These are phyloP conservation scores for Clavispora fructus DNA, from an alignment of 805 yeast species.

Conservation along the genomic window DNA sequence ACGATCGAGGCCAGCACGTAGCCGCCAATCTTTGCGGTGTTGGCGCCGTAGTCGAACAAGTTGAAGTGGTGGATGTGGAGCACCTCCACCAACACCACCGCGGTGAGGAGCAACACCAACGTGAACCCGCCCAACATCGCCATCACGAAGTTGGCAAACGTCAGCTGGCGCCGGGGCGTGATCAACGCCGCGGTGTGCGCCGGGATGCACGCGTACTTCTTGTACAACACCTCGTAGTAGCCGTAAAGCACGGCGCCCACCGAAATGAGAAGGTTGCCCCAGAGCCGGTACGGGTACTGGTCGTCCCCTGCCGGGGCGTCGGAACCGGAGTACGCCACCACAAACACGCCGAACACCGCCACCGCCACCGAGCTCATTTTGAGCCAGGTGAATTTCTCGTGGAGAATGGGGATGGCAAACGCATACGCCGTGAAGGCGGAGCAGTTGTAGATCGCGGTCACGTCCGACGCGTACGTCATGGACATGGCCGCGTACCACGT, in stretches of 20 bases:
- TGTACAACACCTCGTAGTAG: slow-evolving; percentile 78
- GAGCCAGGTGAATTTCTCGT: slow-evolving; percentile 57
- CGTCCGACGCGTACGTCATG: slow-evolving; percentile 75
- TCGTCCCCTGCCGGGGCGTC: slow-evolving; percentile 14
- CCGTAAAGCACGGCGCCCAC: slow-evolving; percentile 77
- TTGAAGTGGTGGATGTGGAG: slow-evolving; percentile 54
- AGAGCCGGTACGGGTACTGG: slow-evolving; percentile 51
- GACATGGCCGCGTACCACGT: slow-evolving; percentile 86
- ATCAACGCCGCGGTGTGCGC: slow-evolving; percentile 38
- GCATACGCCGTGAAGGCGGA: slow-evolving; percentile 85
- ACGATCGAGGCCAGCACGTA: slow-evolving; percentile 49
- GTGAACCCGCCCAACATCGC: slow-evolving; percentile 61
- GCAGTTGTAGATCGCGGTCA: slow-evolving; percentile 87
- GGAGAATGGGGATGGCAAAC: slow-evolving; percentile 70
- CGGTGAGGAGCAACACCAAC: slow-evolving; percentile 41
- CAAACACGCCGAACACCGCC: slow-evolving; percentile 70
- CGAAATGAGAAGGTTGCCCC: slow-evolving; percentile 68
- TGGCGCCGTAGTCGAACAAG: slow-evolving; percentile 42
- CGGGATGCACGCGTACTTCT: slow-evolving; percentile 71
- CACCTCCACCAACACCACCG: slow-evolving; percentile 46
- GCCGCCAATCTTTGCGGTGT: slow-evolving; percentile 35
- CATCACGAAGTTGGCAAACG: slow-evolving; percentile 76
- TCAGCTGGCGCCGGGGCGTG: slow-evolving; percentile 61
- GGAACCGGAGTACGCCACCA: slow-evolving; percentile 66
- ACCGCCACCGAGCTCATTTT: slow-evolving; percentile 64